Base-by-base conservation (phyloP, 1,139 yeast genomes). In the Pneumocystis sp. region DNA sequence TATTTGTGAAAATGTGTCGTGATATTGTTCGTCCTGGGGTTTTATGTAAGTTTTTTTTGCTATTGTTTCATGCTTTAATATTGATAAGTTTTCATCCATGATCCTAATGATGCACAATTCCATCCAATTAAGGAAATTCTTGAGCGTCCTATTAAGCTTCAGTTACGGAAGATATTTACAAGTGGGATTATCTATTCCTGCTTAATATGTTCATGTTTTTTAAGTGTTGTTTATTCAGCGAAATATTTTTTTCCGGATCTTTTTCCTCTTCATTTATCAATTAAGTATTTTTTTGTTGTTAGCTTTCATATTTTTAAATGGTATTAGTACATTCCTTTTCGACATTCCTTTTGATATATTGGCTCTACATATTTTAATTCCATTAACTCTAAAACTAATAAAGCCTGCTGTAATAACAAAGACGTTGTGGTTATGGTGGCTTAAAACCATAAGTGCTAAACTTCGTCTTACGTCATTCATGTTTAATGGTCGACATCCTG, bases 91-190 rank as follows among this genome's bases (percentile, higher is more conserved):
- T 93, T 95, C 76, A 88, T 95, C 66, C 81, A 96, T 69, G 90
- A 96, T 42, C 96, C 97, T 1, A 96, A 91, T 70, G 97, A 93
- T 73, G 96, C 96, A 40, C 87, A 89, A 70, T 85, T 90, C 61
- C 83, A 93, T 69, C 82, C 95, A n/a, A 82, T 93, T 62, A 93
- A 89, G 70, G 96, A 91, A 73, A 95, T 96, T 0, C 76, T 93
- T 68, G 86, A 87, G 65, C 84, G 87, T 69, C 89, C 96, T 0
- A 80, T 91, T 70, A 70, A 76, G 17, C 77, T 86, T 61, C 97
- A 93, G 73, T 71, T 91, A 50, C 83, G 87, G 45, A 80, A 96
- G 69, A 86, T 93, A 61, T 80, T 81, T 7, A 76, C 89, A 42
- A 87, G 96, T 61, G 95, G 85, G 19, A 79, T 84, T 65, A 89